phyloP scores from a whole-genome alignment of 306 rosid species.

The Pterocarpus santalinus region DNA sequence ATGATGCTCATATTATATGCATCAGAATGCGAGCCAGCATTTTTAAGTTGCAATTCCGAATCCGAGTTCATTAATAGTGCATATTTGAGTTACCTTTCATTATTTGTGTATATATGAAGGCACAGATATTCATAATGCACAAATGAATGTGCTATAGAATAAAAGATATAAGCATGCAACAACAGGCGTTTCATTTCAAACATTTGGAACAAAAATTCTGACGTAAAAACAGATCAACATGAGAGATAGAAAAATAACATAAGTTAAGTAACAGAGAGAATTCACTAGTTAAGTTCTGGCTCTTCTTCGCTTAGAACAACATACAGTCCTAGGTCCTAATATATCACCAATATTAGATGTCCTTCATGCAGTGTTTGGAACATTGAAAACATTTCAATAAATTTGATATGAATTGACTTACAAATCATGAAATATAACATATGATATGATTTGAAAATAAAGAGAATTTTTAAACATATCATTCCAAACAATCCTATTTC shows the following conservation, averaged over 20 bases:
- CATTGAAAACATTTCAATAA: neutral
- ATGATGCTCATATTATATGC: neutral
- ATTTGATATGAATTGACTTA: neutral
- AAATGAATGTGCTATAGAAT: neutral
- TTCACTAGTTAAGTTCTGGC: neutral
- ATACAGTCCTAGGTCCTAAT: neutral
- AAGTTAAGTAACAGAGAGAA: neutral
- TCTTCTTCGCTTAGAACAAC: no score
- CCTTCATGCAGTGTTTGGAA: neutral
- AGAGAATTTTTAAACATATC: neutral
- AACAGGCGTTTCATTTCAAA: neutral
- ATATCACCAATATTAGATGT: neutral
- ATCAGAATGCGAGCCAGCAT: neutral
- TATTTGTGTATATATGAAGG: neutral
- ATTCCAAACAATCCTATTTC: neutral
- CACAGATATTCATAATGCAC: neutral
- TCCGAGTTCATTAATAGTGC: neutral
- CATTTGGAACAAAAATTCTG: neutral
- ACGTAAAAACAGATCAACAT: neutral
- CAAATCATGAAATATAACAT: neutral
- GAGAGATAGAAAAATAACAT: neutral
- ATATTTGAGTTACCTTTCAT: neutral
- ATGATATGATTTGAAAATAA: neutral
- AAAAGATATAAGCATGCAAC: neutral
- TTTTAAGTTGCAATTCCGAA: neutral